These are phyloP conservation scores for Angomonas deanei DNA, from an alignment of 208 protist genomes.

Conservation along the genomic window DNA sequence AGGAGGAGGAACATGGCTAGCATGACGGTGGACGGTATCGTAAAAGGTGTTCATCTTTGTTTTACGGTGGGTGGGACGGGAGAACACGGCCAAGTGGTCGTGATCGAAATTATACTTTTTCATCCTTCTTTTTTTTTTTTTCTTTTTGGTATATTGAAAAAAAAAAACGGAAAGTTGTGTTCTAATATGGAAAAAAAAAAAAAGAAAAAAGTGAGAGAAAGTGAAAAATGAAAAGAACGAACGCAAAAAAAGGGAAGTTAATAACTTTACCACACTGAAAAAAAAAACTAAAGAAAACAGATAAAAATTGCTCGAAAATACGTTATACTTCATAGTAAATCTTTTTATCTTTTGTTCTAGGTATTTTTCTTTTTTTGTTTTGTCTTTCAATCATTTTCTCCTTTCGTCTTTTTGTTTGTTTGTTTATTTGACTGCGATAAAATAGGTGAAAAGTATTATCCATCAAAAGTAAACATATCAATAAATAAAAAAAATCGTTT, in stretches of 20 bases:
- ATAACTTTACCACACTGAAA: not conserved
- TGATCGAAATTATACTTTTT: too few relatives aligned
- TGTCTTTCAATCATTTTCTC: not conserved
- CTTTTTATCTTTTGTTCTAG: not conserved
- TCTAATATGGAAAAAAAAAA: not conserved
- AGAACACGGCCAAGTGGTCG: not conserved
- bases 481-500: too few relatives aligned
- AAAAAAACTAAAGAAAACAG: not conserved
- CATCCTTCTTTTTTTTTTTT: too few relatives aligned
- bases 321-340: not conserved
- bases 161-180: conserved; percentile 1
- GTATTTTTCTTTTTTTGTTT: not conserved
- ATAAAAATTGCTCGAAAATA: too few relatives aligned
- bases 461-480: too few relatives aligned
- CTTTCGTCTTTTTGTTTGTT: not conserved
- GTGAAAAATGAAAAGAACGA: not conserved
- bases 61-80: not conserved
- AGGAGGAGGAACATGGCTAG: too few relatives aligned
- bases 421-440: too few relatives aligned
- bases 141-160: too few relatives aligned
- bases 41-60: too few relatives aligned
- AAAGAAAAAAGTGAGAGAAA: not conserved
- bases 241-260: not conserved
- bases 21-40: too few relatives aligned
- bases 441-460: too few relatives aligned